Percentiles rank a stretch among this genome's conserved stretches.
phyloP scores from a whole-genome alignment of 495 filamentous ascomycete species.

The Hypoxylon trugodes region DNA sequence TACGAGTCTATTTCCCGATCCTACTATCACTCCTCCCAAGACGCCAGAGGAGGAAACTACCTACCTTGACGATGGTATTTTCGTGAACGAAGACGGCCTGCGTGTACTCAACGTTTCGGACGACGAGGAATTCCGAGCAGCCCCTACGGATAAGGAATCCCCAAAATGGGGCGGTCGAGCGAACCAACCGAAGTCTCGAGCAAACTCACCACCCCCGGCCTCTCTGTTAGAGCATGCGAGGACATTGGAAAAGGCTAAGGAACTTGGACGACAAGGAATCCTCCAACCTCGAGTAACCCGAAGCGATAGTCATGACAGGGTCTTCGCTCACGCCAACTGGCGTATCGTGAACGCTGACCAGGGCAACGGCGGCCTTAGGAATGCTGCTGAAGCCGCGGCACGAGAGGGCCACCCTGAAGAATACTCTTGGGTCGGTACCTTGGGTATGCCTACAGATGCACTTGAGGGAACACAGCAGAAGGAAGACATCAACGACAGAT shows the following conservation, averaged over 20 bases:
- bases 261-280: slow-evolving; percentile 57
- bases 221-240: slow-evolving; percentile 71
- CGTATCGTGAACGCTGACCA: slow-evolving; percentile 84
- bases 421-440: slow-evolving; percentile 85
- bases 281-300: slow-evolving; percentile 55
- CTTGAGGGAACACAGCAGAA: slow-evolving; percentile 73
- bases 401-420: slow-evolving; percentile 70
- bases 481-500: slow-evolving; percentile 77
- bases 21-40: slow-evolving; percentile 61
- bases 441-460: slow-evolving; percentile 90
- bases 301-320: slow-evolving; percentile 68
- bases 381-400: slow-evolving; percentile 80
- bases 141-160: slow-evolving; percentile 69
- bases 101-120: slow-evolving; percentile 49
- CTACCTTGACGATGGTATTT: slow-evolving; percentile 63
- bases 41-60: slow-evolving; percentile 65
- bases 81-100: slow-evolving; percentile 63
- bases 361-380: slow-evolving; percentile 89
- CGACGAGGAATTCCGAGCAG: slow-evolving; percentile 47
- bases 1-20: slow-evolving; percentile 57
- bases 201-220: slow-evolving; percentile 71
- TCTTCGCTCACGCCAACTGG: slow-evolving; percentile 76
- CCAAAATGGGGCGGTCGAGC: slow-evolving; percentile 73
- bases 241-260: slow-evolving; percentile 62
- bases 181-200: slow-evolving; percentile 79